phyloP scores from a whole-genome alignment of 2,329 filamentous ascomycete species.

The Clathrospora elynae region DNA sequence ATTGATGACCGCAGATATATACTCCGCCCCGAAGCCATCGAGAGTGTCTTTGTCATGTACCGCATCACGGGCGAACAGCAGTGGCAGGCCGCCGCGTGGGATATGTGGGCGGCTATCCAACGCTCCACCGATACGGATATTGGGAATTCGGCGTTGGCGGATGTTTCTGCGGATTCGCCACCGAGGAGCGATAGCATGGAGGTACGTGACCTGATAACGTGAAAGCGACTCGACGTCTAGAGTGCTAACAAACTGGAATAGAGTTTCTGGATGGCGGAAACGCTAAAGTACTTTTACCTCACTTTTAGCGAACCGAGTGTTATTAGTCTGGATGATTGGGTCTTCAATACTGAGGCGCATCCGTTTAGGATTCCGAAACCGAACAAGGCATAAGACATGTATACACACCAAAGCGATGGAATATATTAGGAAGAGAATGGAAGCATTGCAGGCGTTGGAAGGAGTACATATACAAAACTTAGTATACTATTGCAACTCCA shows the following conservation, averaged over 20 bases:
- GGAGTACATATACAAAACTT: no score
- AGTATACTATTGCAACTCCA: no score
- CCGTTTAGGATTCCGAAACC: conserved; percentile 47
- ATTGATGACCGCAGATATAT: conserved; percentile 55
- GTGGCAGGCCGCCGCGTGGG: conserved; percentile 55
- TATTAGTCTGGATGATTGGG: conserved; percentile 53
- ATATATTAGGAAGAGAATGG: no score
- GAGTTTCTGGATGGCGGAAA: conserved; percentile 58
- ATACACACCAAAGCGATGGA: no score
- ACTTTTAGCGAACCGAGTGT: conserved; percentile 52
- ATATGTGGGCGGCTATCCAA: conserved; percentile 56
- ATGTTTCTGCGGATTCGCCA: conserved; percentile 49
- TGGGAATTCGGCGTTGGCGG: conserved; percentile 53
- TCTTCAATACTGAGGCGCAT: conserved; percentile 58
- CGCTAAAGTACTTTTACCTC: conserved; percentile 58
- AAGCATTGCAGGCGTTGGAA: no score
- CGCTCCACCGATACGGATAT: conserved; percentile 51
- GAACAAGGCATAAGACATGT: no score
- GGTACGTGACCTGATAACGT: no score
- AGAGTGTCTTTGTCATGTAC: conserved; percentile 66
- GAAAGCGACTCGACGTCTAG: no score
- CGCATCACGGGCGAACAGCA: conserved; percentile 61
- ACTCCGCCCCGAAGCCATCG: conserved; percentile 62
- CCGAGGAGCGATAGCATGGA: conserved; percentile 54
- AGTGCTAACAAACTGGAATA: conserved; percentile 23